Conservation (phyloP, 768 basidiomycete genomes). For the Boletus edulis region DNA sequence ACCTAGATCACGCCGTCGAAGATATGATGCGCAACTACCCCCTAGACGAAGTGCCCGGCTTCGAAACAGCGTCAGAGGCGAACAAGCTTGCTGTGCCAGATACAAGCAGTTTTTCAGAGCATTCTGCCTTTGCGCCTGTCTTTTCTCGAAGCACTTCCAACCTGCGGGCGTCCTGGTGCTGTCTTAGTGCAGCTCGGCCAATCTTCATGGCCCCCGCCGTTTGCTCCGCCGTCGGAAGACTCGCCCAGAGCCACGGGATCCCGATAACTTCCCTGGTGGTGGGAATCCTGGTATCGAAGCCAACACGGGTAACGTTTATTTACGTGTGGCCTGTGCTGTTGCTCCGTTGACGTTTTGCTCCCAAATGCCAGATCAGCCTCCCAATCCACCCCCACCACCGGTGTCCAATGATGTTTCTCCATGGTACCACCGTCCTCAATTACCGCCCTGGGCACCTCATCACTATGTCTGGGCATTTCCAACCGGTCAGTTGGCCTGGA, state of each 20-base stretch:
- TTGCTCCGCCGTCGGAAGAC: slow-evolving; percentile 5
- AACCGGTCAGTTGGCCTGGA: slow-evolving; percentile 25
- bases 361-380: slow-evolving; percentile 5
- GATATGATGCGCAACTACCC: slow-evolving; percentile 24
- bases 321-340: neutral
- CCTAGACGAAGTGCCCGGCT: slow-evolving; percentile 19
- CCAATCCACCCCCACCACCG: neutral
- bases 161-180: neutral
- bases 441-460: slow-evolving; percentile 21
- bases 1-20: slow-evolving; percentile 18
- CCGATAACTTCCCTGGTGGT: slow-evolving; percentile 17
- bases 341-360: slow-evolving; percentile 4
- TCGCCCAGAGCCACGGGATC: neutral
- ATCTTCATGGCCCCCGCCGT: slow-evolving; percentile 13
- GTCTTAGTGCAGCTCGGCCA: slow-evolving; percentile 6
- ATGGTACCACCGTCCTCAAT: neutral
- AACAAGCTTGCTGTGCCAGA: slow-evolving; percentile 1
- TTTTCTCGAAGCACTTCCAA: slow-evolving; percentile 6
- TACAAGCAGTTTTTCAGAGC: slow-evolving; percentile 7
- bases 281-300: slow-evolving; percentile 22
- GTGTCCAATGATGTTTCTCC: neutral
- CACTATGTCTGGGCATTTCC: slow-evolving; percentile 26
- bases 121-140: slow-evolving; percentile 21
- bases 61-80: slow-evolving; percentile 1
- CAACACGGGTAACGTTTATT: slow-evolving; percentile 13